phyloP scores from a whole-genome alignment of 225 moss, liverwort and hornwort genomes.

The Bryum argenteum region DNA sequence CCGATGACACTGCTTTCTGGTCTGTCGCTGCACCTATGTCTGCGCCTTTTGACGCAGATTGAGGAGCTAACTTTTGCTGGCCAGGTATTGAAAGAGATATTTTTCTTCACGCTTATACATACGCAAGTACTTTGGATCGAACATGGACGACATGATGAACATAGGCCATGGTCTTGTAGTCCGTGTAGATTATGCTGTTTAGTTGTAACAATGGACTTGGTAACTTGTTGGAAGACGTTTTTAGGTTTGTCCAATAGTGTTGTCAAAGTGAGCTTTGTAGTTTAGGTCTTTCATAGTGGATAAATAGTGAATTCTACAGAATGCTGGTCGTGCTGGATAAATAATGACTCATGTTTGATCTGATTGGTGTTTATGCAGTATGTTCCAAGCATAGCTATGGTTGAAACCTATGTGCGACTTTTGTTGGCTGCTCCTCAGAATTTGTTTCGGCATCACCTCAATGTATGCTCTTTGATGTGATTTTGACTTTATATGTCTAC shows the following conservation, averaged over 20 bases:
- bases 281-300: constrained; percentile 5
- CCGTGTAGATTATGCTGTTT: constrained; percentile 15
- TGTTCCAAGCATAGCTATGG: constrained; percentile 92
- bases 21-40: constrained; percentile 86
- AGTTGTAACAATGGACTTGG: constrained; percentile 14
- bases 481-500: constrained; percentile 18
- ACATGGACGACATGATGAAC: not conserved
- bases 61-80: constrained; percentile 85
- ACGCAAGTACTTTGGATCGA: constrained; percentile 22
- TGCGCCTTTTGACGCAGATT: constrained; percentile 76
- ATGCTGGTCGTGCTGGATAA: not conserved
- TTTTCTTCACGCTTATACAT: constrained; percentile 2
- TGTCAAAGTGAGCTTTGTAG: constrained; percentile 6
- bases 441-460: constrained; percentile 90
- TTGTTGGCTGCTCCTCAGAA: constrained; percentile 90
- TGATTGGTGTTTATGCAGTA: constrained; percentile 47
- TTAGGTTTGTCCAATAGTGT: constrained; percentile 9
- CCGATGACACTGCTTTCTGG: constrained; percentile 85
- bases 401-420: constrained; percentile 93
- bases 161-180: constrained; percentile 2
- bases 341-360: constrained; percentile 23
- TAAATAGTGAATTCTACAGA: constrained; percentile 2
- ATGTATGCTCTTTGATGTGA: constrained; percentile 41
- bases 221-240: constrained; percentile 5
- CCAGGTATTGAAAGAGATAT: constrained; percentile 52